Percentiles rank a stretch among this genome's conserved stretches.
Evolutionary conservation across 2,329 filamentous ascomycete genomes (phyloP).

Genomic region (Trichoderma asperellum): DNA sequence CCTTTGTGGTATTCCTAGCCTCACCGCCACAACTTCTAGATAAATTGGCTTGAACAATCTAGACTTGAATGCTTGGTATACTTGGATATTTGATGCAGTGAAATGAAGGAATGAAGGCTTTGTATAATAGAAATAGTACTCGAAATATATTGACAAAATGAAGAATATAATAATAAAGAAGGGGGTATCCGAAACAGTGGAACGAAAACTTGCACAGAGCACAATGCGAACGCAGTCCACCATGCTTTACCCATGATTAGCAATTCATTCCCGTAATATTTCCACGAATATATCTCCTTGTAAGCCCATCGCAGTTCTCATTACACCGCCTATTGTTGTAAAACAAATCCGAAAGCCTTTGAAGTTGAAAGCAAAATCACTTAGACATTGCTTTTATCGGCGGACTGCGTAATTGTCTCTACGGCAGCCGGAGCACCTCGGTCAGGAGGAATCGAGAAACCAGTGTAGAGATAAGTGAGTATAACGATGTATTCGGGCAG

Average conservation of each 20-base stretch:
- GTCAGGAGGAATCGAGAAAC: conserved; percentile 29
- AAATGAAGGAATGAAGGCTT: background rate
- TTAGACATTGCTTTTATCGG: conserved; percentile 24
- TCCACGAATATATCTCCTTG: background rate
- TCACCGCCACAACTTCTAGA: conserved; percentile 11
- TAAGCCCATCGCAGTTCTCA: background rate
- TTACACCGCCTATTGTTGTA: background rate
- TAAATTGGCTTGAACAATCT: conserved; percentile 20
- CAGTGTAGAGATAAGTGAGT: conserved; percentile 29
- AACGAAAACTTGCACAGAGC: background rate
- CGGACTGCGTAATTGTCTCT: background rate
- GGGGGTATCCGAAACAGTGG: background rate
- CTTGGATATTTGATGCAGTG: background rate
- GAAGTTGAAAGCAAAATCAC: background rate
- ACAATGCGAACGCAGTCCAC: background rate
- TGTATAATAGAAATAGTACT: background rate
- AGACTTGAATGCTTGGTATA: conserved; percentile 7
- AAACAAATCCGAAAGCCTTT: background rate
- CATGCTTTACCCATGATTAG: background rate
- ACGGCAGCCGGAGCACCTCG: conserved; percentile 11
- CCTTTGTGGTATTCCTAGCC: background rate
- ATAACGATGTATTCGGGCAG: conserved; percentile 32
- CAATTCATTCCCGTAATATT: background rate
- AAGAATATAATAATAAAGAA: background rate
- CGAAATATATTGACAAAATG: background rate